These are phyloP conservation scores for Aureobasidium sp. DNA, from an alignment of 2,329 filamentous ascomycete genomes.

Conservation along the genomic window DNA sequence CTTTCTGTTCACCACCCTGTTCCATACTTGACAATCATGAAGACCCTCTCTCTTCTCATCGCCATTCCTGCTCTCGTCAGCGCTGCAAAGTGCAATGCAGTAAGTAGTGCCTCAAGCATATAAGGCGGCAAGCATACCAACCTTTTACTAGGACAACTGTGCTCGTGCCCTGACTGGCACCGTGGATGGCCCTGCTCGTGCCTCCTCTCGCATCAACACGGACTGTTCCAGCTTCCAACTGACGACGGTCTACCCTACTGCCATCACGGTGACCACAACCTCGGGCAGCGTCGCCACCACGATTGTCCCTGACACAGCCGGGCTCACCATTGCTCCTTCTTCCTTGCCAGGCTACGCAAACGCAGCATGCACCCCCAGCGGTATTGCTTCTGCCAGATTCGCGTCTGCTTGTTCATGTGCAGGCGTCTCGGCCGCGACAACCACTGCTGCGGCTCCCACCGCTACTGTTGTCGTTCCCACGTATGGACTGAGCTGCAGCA, in stretches of 20 bases:
- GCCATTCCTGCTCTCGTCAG: background rate
- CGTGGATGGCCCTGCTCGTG: background rate
- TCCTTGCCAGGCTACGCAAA: background rate
- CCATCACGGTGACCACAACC: background rate
- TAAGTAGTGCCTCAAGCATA: background rate
- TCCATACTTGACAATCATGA: background rate
- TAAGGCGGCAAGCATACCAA: background rate
- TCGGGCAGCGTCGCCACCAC: background rate
- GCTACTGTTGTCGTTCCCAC: background rate
- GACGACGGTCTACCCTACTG: background rate
- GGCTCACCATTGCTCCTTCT: background rate
- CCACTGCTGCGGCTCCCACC: background rate
- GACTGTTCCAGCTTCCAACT: background rate
- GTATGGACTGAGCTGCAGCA: too few relatives aligned
- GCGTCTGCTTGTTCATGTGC: background rate
- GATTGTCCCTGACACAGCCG: background rate
- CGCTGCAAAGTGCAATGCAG: background rate
- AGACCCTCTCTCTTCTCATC: background rate
- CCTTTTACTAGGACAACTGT: background rate
- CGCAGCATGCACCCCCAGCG: background rate
- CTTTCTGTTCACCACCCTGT: background rate
- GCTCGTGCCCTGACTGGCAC: background rate
- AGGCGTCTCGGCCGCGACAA: background rate
- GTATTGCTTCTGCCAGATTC: background rate
- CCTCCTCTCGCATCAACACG: background rate